These are phyloP conservation scores for Neocucurbitaria cava DNA, from an alignment of 2,329 filamentous ascomycete genomes.

Conservation along the genomic window DNA sequence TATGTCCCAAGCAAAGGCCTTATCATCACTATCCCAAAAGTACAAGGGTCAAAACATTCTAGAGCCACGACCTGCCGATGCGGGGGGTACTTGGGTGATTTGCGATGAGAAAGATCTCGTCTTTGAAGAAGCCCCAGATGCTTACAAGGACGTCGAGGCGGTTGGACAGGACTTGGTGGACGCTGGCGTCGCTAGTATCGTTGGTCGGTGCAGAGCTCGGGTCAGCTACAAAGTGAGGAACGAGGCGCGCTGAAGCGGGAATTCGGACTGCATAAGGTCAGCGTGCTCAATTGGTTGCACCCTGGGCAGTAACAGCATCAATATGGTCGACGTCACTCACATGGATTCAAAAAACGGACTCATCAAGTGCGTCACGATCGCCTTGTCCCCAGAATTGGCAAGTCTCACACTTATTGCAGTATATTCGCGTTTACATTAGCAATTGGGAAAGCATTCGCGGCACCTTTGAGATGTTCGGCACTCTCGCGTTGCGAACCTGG, in stretches of 20 bases:
- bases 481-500: neutral
- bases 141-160: conserved; percentile 48
- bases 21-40: conserved; percentile 38
- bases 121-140: conserved; percentile 50
- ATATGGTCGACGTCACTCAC: neutral
- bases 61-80: conserved; percentile 23
- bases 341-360: neutral
- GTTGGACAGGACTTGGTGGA: conserved; percentile 46
- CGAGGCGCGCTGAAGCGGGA: conserved; percentile 26
- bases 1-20: conserved; percentile 48
- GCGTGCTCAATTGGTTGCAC: neutral
- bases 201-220: conserved; percentile 43
- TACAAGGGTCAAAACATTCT: conserved; percentile 43
- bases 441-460: neutral
- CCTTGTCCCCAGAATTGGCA: neutral
- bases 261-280: neutral
- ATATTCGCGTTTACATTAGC: neutral
- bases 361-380: neutral
- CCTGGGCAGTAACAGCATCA: neutral
- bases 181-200: conserved; percentile 39
- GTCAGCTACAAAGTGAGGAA: conserved; percentile 50
- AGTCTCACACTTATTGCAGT: neutral
- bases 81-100: conserved; percentile 46
- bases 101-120: conserved; percentile 49
- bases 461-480: neutral